These are phyloP conservation scores for Kondoa malvinella DNA, from an alignment of 768 basidiomycete genomes.

Conservation along the genomic window DNA sequence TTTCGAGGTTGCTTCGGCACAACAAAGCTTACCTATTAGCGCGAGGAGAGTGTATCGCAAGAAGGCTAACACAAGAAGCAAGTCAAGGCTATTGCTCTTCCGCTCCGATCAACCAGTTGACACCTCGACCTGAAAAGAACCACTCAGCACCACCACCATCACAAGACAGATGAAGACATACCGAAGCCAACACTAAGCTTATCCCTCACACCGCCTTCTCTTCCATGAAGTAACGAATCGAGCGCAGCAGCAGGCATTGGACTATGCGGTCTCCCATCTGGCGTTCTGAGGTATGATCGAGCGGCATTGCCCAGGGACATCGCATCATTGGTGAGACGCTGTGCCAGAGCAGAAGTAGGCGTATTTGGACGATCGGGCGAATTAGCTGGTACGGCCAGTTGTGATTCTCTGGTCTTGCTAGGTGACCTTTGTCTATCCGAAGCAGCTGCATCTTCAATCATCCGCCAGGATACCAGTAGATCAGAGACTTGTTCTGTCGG, in stretches of 20 bases:
- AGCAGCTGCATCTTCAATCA: constrained; percentile 51
- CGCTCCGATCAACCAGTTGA: constrained; percentile 10
- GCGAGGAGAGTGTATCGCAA: too few species aligned
- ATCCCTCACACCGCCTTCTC: constrained; percentile 5
- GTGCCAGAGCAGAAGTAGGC: constrained; percentile 40
- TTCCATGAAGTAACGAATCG: background rate
- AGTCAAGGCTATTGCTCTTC: constrained; percentile 4
- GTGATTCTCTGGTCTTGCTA: constrained; percentile 9
- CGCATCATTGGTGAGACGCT: constrained; percentile 39
- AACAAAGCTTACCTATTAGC: too few species aligned
- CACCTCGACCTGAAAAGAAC: background rate
- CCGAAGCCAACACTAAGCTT: background rate
- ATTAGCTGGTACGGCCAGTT: background rate
- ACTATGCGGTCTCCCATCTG: constrained; percentile 9
- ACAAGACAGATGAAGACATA: background rate
- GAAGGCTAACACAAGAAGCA: too few species aligned
- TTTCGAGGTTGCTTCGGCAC: too few species aligned
- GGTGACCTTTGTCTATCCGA: constrained; percentile 33
- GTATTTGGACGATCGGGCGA: constrained; percentile 18
- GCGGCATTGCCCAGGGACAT: constrained; percentile 55
- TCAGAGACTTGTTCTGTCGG: constrained; percentile 62
- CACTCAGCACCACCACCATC: background rate
- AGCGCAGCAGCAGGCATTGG: constrained; percentile 11
- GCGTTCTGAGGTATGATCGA: constrained; percentile 11
- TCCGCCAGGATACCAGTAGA: constrained; percentile 60